Base-by-base conservation (phyloP, 2,329 filamentous ascomycete genomes). In the Cladobotryum protrusum region DNA sequence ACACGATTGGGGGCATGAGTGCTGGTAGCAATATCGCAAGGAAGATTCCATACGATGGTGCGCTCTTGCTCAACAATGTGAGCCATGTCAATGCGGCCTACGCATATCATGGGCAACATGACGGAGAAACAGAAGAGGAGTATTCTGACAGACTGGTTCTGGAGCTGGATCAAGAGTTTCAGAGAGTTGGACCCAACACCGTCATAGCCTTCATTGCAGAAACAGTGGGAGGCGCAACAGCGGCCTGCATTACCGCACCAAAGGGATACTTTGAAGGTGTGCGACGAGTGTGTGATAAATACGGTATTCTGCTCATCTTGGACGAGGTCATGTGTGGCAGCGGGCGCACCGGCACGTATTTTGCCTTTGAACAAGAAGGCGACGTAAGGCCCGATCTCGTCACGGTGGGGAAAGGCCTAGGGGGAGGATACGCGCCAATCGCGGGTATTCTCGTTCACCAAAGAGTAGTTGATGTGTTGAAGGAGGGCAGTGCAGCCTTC, bases 251-350 rank as follows among this genome's bases (percentile, higher is more conserved):
- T 1, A 76, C 83, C 1, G 72, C 84, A 0, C 74, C 84, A 0
- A 69, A 72, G 0, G 86, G 86, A 0, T 93, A 93, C 56, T 81
- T 91, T 45, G 68, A 72, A 45, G 85, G 83, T 1, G 80, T 92
- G 66, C 78, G 78, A 58, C 69, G 71, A 2, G 71, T 93, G 1
- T 93, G 88, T 62, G 76, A 85, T 47, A 80, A 79, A 53, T 74
- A 92, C 59, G 87, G 85, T 0, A 81, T 84, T 0, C 75, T 93
- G 0, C 72, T 93, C n/a, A 84, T 92, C 42, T 68, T 92, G 0
- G 89, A 93, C 59, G 88, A 92, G 46, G 76, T 89, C 41, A 88
- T 90, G 85, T 84, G 79, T 43, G 83, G 83, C 2, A 77, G 78
- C 64, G 82, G 83, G 1, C 69, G 82, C 1, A 75, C 74, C 0